Evolutionary conservation across 768 basidiomycete genomes (phyloP), one percentile per base, ranked within the genome.

Genomic region (Phallus indusiatus): DNA sequence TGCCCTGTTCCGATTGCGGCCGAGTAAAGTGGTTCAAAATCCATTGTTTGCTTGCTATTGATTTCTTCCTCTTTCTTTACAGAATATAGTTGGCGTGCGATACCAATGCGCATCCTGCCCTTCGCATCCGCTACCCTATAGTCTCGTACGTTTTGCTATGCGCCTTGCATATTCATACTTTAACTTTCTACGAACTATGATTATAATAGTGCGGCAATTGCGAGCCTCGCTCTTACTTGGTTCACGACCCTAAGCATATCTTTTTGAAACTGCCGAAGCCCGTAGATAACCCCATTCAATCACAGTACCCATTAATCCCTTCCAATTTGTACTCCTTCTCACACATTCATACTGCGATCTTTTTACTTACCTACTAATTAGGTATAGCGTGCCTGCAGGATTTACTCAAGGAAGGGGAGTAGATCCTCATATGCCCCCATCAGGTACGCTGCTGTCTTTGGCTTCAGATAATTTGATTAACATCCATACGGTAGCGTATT

Each of bases 91-190:
- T 54, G 93, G 94, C 5, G 73, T 80, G 50, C 78, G 94, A 47
- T 97, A 87, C 69, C 94, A 96, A 67, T 97, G 94, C 67, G 90
- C 87, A 14, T 87, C 85, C 61, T 97, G 94, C 66, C 82, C 90
- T 0, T 93, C 93, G 4, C 75, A 75, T 42, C 84, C 90, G 0
- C 73, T 72, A 18, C 69, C 81, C 10, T 94, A 81, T 69, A 94
- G 80, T 68, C 72, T 96, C 66, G 94, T 95, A 67, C 59, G 81
- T 69, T 5, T 14, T 4, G 58, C 24, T 47, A n/a, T 53, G 57
- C 48, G 7, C 2, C 28, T 21, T 47, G 18, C 22, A 24, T 60
- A 24, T 62, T 55, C 24, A 1, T 51, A 11, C 35, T 20, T 3
- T 22, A 17, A 21, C 16, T 34, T 28, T 49, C 21, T 52, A 56